These are phyloP conservation scores for Apostasia shenzhenica DNA, from an alignment of 106 monocot genomes.

Conservation along the genomic window DNA sequence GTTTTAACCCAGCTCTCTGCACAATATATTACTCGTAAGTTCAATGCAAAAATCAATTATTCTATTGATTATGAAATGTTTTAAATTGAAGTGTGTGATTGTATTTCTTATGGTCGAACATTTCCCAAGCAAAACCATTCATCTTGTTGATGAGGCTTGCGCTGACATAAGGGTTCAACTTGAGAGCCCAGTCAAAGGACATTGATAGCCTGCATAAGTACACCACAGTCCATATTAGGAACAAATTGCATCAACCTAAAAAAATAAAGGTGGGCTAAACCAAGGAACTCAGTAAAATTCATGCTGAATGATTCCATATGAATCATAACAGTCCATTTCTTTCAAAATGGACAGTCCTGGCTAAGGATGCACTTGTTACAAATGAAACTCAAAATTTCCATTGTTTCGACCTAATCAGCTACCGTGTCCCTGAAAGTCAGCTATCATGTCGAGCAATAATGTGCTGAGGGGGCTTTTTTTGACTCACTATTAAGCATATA, in stretches of 20 bases:
- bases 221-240: conserved; percentile 8
- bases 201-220: conserved; percentile 28
- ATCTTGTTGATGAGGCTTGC: conserved; percentile 94
- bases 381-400: no score
- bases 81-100: not conserved
- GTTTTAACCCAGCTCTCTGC: conserved; percentile 56
- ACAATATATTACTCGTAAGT: conserved; percentile 47
- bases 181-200: conserved; percentile 26
- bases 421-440: no score
- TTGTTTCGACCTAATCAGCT: no score
- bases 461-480: no score
- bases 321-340: no score
- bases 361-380: no score
- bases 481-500: no score
- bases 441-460: no score
- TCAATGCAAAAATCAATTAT: not conserved
- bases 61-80: not conserved
- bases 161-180: conserved; percentile 68
- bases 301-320: no score
- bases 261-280: no score
- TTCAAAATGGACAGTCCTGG: no score
- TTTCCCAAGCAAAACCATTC: conserved; percentile 91
- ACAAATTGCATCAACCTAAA: conserved; percentile 48
- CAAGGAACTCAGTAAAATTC: no score
- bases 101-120: conserved; percentile 43